Conservation (phyloP, 2,329 filamentous ascomycete species). For the Aureobasidium sp. region DNA sequence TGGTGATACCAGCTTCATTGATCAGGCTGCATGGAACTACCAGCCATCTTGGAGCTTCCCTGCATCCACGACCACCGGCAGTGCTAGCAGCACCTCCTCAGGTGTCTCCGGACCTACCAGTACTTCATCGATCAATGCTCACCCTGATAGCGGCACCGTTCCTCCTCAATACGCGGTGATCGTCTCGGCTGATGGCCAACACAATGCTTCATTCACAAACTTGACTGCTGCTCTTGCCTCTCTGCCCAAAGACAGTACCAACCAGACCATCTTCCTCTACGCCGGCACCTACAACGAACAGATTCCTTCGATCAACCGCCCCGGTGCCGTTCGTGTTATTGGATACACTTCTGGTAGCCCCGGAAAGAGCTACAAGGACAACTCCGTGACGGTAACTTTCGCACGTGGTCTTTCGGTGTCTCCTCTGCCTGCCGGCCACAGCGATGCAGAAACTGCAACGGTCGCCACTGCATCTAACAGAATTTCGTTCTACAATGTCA, state of each 20-base stretch:
- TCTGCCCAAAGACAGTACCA: conserved; percentile 26
- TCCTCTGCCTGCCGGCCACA: conserved; percentile 32
- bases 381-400: conserved; percentile 29
- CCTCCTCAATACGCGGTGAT: conserved; percentile 35
- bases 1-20: conserved; percentile 35
- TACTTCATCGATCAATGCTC: conserved; percentile 26
- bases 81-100: neutral
- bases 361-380: conserved; percentile 28
- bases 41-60: conserved; percentile 28
- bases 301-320: conserved; percentile 31
- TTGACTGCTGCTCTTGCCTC: conserved; percentile 30
- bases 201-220: conserved; percentile 26
- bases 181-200: conserved; percentile 29
- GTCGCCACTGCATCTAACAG: conserved; percentile 36
- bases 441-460: conserved; percentile 36
- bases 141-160: conserved; percentile 34
- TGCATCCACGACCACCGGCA: conserved; percentile 13
- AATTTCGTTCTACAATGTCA: conserved; percentile 26
- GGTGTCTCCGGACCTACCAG: conserved; percentile 13
- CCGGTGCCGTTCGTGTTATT: conserved; percentile 31
- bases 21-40: conserved; percentile 33
- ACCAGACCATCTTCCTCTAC: conserved; percentile 34
- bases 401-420: conserved; percentile 25
- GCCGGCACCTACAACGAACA: conserved; percentile 36
- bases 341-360: conserved; percentile 28